Evolutionary conservation across 148 eudicot species (phyloP).

Genomic region (Selenicereus undatus): DNA sequence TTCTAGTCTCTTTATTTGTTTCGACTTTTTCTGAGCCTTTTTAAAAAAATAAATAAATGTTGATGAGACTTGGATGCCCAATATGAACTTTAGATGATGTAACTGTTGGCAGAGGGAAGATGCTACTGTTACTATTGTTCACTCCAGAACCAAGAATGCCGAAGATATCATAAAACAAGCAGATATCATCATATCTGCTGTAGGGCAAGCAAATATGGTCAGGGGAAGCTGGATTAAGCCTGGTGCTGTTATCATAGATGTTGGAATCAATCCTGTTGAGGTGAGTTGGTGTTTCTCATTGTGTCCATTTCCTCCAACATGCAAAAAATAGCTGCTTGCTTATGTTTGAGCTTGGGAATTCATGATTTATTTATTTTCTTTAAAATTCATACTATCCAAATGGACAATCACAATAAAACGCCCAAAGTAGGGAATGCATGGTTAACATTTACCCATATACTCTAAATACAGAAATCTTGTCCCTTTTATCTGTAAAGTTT

Average conservation of each 20-base stretch:
- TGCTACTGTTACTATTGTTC: constrained; percentile 88
- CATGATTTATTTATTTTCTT: background rate
- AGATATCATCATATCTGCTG: constrained; percentile 83
- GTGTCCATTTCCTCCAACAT: background rate
- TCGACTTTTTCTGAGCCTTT: background rate
- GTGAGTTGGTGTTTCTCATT: constrained; percentile 30
- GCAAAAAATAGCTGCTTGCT: background rate
- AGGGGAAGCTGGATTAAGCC: constrained; percentile 92
- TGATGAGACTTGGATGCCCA: background rate
- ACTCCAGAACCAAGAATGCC: constrained; percentile 80
- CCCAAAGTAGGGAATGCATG: background rate
- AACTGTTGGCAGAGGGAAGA: constrained; percentile 68
- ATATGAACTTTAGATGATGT: constrained; percentile 8
- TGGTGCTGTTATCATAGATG: constrained; percentile 89
- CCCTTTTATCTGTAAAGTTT: too few species aligned
- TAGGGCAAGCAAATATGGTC: constrained; percentile 87
- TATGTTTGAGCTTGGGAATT: background rate
- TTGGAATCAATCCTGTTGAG: constrained; percentile 91
- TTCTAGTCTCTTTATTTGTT: too few species aligned
- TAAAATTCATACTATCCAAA: background rate
- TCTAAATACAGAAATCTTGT: too few species aligned
- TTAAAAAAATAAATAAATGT: background rate
- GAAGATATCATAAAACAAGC: constrained; percentile 82
- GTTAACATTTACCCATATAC: background rate
- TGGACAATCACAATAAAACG: background rate